Evolutionary conservation across 2,329 filamentous ascomycete species (phyloP).

Genomic region (Hyphodiscus sp.): DNA sequence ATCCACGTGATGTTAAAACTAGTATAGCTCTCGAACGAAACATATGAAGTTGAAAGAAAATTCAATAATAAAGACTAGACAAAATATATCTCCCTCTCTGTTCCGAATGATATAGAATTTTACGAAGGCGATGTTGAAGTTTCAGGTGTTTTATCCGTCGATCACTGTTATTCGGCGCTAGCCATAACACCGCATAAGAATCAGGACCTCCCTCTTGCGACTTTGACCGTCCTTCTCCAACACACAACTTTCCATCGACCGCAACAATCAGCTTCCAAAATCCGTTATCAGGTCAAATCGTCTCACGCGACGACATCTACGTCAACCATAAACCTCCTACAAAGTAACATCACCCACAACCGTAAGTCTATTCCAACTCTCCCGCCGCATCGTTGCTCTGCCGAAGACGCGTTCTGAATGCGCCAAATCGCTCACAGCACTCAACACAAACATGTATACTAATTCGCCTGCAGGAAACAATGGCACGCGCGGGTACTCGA

Average conservation of each 20-base stretch:
- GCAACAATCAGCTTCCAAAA: conserved; percentile 10
- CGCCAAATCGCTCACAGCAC: conserved; percentile 19
- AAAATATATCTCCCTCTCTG: not conserved
- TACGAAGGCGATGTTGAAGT: conserved; percentile 7
- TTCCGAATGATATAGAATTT: not conserved
- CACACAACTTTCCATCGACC: conserved; percentile 17
- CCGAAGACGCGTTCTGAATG: conserved; percentile 21
- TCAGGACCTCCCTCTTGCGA: conserved; percentile 9
- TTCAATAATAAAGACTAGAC: not conserved
- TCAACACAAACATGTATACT: conserved; percentile 20
- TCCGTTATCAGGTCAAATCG: conserved; percentile 3
- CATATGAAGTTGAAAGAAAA: not conserved
- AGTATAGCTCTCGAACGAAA: not conserved
- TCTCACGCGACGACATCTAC: conserved; percentile 12
- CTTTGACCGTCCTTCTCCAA: conserved; percentile 10
- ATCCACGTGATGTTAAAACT: conserved; percentile 1
- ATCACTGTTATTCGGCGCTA: not conserved
- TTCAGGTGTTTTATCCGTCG: conserved; percentile 15
- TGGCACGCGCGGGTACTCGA: conserved; percentile 28
- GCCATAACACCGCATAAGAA: conserved; percentile 16
- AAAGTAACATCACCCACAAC: conserved; percentile 3
- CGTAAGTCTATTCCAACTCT: conserved; percentile 22
- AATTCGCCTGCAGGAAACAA: conserved; percentile 22
- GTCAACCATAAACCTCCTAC: conserved; percentile 1
- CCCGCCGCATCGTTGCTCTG: conserved; percentile 15